Evolutionary conservation across 768 basidiomycete genomes (phyloP).

Genomic region (Lanmaoa pseudosensibilis): DNA sequence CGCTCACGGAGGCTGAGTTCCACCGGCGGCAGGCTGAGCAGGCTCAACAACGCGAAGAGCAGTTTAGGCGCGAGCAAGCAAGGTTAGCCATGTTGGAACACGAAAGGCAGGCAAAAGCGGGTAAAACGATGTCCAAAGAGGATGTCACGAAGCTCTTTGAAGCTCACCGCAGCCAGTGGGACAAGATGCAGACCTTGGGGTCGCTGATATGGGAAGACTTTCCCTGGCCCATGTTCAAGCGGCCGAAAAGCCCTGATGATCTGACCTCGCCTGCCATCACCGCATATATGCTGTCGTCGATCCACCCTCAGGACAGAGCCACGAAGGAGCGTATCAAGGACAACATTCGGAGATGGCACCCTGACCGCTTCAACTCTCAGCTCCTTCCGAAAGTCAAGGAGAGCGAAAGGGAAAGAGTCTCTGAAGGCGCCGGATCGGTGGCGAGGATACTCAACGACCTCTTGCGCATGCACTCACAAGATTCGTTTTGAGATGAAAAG

Average conservation of each 20-base stretch:
- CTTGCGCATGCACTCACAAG: constrained; percentile 50
- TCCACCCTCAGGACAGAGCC: constrained; percentile 52
- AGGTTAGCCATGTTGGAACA: constrained; percentile 51
- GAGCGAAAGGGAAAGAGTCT: constrained; percentile 63
- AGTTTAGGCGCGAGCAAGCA: constrained; percentile 69
- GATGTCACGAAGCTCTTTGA: constrained; percentile 57
- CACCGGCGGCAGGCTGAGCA: constrained; percentile 63
- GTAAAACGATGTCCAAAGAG: constrained; percentile 55
- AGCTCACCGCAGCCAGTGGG: constrained; percentile 64
- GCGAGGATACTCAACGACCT: constrained; percentile 71
- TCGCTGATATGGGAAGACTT: constrained; percentile 64
- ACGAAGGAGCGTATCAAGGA: constrained; percentile 75
- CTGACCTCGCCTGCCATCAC: constrained; percentile 55
- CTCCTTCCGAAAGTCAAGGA: constrained; percentile 62
- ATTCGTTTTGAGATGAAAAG: constrained; percentile 33
- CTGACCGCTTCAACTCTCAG: constrained; percentile 78
- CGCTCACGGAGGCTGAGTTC: constrained; percentile 53
- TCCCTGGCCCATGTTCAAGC: constrained; percentile 72
- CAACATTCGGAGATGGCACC: constrained; percentile 75
- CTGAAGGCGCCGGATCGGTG: constrained; percentile 71
- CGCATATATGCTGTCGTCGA: constrained; percentile 60
- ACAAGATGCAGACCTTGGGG: constrained; percentile 38
- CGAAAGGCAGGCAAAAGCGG: constrained; percentile 41
- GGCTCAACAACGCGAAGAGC: constrained; percentile 63
- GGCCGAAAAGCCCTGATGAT: constrained; percentile 57